Percentiles rank a stretch among this genome's conserved stretches.
phyloP scores from a whole-genome alignment of 164 flowering plant genomes.

The Hamamelis virginiana region DNA sequence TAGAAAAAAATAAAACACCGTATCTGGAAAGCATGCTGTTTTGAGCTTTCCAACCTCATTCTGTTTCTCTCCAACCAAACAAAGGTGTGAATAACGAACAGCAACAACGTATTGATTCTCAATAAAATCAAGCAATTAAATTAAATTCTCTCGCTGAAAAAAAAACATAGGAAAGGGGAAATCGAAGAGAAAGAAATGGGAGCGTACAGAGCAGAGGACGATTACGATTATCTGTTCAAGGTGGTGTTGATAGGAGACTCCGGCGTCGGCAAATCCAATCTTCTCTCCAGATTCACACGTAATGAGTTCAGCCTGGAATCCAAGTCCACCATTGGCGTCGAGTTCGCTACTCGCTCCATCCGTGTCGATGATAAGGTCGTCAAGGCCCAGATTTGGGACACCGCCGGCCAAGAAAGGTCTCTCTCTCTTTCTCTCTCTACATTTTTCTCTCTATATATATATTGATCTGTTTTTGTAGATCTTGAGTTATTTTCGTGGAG shows the following conservation, averaged over 20 bases:
- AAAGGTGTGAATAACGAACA: too few species aligned
- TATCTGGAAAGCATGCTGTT: too few species aligned
- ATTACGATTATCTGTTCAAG: slow-evolving; percentile 74
- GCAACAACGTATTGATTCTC: too few species aligned
- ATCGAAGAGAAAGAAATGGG: slow-evolving; percentile 18
- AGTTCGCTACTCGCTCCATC: slow-evolving; percentile 69
- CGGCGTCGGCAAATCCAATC: slow-evolving; percentile 69
- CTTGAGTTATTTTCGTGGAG: background rate
- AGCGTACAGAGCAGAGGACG: slow-evolving; percentile 68
- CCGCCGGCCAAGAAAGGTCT: slow-evolving; percentile 76
- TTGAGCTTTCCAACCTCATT: too few species aligned
- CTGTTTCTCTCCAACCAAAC: too few species aligned
- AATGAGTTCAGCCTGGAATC: slow-evolving; percentile 72
- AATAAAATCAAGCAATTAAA: too few species aligned
- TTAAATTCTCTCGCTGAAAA: background rate
- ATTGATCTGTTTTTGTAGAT: background rate
- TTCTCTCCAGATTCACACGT: slow-evolving; percentile 51
- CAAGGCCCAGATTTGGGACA: slow-evolving; percentile 84
- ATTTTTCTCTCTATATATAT: background rate
- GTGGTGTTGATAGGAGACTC: slow-evolving; percentile 75
- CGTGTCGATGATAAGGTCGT: slow-evolving; percentile 66
- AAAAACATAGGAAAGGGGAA: too few species aligned
- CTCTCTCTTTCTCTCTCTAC: background rate
- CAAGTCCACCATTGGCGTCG: slow-evolving; percentile 78
- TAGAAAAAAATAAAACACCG: too few species aligned